Evolutionary conservation across 352 stramenopile species (phyloP), one percentile per base, ranked within the genome.

Genomic region (Globisporangium recalcitrans): DNA sequence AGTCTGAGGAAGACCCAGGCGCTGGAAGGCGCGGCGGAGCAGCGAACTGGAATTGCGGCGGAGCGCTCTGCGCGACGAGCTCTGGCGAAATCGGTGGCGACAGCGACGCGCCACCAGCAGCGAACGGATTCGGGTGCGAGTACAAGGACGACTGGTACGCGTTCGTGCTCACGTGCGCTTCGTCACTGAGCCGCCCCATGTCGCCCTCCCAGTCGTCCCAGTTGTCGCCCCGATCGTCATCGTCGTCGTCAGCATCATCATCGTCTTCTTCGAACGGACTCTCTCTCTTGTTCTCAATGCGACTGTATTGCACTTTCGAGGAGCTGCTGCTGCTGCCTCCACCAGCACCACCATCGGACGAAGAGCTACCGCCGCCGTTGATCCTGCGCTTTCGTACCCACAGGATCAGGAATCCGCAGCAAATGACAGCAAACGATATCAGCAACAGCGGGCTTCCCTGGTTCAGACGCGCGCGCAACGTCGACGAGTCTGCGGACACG

Each of bases 161-260:
- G 16, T 55, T 63, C 21, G 58, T 68, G n/a, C 60, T 64, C 22
- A 78, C 62, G 19, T 58, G 46, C 13, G 29, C 16, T 8, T 66
- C 57, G 16, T 67, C 38, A 8, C 63, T 27, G 11, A 57, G 32
- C 4, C 67, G 61, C 5, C 68, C 66, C 32, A 67, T 48, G 24
- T 71, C 63, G 38, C 58, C 68, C 57, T 91, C 82, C 80, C 78
- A 89, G 64, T 92, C 80, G 59, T 90, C 82, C 82, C 82, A 92
- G 9, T 78, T 75, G 52, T 81, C 77, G 10, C 61, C 63, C 40
- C 75, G 66, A 52, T 78, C 75, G n/a, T 68, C 72, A 21, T 81
- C 77, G 24, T 62, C 70, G 53, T 80, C 70, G 53, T 80, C 74
- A n/a, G n/a, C n/a, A 32, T 78, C 74, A n/a, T 72, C 64, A 4